Percentiles rank a stretch among this genome's conserved stretches.
Conservation (phyloP, 2,329 filamentous ascomycete species). For the Alternaria arbusti region DNA sequence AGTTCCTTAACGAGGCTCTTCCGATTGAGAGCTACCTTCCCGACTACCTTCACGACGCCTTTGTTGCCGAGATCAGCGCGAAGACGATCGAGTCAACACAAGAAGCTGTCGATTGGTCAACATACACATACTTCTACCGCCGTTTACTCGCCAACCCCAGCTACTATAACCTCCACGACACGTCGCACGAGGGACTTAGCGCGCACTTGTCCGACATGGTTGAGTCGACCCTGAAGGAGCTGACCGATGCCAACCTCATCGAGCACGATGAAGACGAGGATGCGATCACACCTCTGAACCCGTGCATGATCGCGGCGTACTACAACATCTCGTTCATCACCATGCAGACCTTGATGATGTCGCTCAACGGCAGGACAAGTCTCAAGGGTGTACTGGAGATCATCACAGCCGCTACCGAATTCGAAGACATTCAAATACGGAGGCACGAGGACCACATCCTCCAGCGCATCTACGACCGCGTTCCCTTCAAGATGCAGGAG, state of each 20-base stretch:
- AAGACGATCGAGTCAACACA: slow-evolving; percentile 95
- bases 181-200: slow-evolving; percentile 91
- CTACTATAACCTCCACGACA: slow-evolving; percentile 89
- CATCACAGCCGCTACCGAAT: slow-evolving; percentile 94
- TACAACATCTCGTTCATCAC: slow-evolving; percentile 99
- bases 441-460: slow-evolving; percentile 89
- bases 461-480: slow-evolving; percentile 88
- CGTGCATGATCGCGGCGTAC: slow-evolving; percentile 97
- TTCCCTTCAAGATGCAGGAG: slow-evolving; percentile 94
- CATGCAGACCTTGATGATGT: slow-evolving; percentile 97
- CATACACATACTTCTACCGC: slow-evolving; percentile 98
- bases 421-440: slow-evolving; percentile 92
- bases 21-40: slow-evolving; percentile 95
- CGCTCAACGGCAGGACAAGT: slow-evolving; percentile 85
- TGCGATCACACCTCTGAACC: slow-evolving; percentile 85
- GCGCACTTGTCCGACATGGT: slow-evolving; percentile 93
- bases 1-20: slow-evolving; percentile 94
- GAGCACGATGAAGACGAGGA: slow-evolving; percentile 91
- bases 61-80: slow-evolving; percentile 95
- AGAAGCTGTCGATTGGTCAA: slow-evolving; percentile 97
- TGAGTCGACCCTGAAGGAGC: slow-evolving; percentile 87
- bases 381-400: slow-evolving; percentile 97
- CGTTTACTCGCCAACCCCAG: slow-evolving; percentile 93
- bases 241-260: slow-evolving; percentile 92
- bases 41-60: slow-evolving; percentile 90